phyloP scores from a whole-genome alignment of 2,329 filamentous ascomycete genomes.

The Claviceps capensis region DNA sequence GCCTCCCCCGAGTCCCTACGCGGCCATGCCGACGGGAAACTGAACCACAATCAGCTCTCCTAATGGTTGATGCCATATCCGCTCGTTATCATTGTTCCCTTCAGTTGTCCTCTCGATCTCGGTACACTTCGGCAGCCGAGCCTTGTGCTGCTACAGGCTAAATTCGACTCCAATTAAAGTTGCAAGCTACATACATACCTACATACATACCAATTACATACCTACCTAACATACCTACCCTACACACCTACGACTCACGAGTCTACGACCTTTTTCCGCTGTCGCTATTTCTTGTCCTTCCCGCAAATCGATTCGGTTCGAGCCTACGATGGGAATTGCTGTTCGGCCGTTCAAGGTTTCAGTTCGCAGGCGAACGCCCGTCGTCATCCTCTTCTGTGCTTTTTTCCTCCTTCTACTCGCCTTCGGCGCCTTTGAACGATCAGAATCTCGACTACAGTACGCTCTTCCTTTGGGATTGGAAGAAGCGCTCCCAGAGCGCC shows the following conservation, averaged over 20 bases:
- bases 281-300: neutral
- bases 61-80: neutral
- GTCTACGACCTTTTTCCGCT: neutral
- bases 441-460: constrained; percentile 6
- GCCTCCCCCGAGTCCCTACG: neutral
- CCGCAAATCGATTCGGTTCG: neutral
- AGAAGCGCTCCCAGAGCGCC: constrained; percentile 9
- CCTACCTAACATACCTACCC: neutral
- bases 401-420: constrained; percentile 1
- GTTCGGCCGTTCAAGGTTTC: constrained; percentile 5
- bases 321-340: constrained; percentile 4
- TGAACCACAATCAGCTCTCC: neutral
- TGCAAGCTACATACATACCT: too few relatives aligned
- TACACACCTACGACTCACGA: neutral
- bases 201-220: neutral
- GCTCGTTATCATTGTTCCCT: neutral
- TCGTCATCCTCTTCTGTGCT: neutral
- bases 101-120: neutral
- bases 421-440: constrained; percentile 4
- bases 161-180: neutral
- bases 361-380: constrained; percentile 1
- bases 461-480: constrained; percentile 11
- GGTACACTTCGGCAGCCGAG: neutral
- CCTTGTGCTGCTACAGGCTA: neutral
- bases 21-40: neutral